Base-by-base conservation (phyloP, 345 rosid species). In the Geranium rotundifolium region DNA sequence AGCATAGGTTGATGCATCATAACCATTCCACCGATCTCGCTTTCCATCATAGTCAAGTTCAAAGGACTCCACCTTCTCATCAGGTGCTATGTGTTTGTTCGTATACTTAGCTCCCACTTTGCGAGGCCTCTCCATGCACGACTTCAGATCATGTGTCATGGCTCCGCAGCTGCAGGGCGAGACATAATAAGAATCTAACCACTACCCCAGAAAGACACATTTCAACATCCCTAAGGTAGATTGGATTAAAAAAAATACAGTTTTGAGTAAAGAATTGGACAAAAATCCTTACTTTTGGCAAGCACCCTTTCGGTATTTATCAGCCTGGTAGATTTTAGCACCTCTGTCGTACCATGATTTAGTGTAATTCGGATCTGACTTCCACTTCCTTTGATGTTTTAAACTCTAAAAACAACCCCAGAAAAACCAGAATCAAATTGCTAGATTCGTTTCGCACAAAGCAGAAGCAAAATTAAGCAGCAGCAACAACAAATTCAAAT, bases 121-220 rank as follows among this genome's bases (percentile, higher is more conserved):
- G 58, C 90, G 77, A 19, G 95, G 97, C 63, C 97, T 87, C 19
- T 90, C 96, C 85, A 83, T 81, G 78, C 97, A 93, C 14, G 85
- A 57, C 68, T 84, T 93, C 0, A 69, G 65, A 76, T 69, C 60
- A 67, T 92, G 99, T 1, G 99, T 87, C 86, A 93, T 81, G 16
- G 97, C 97, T 58, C 98, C 95, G 72, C 95, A 92, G 67, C 54
- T n/a, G n/a, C n/a, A n/a, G n/a, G n/a, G n/a, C n/a, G n/a, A n/a
- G n/a, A n/a, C n/a, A n/a, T n/a, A n/a, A n/a, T n/a, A n/a, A n/a
- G n/a, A n/a, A n/a, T n/a, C n/a, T n/a, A n/a, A n/a, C n/a, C n/a
- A n/a, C n/a, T n/a, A n/a, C n/a, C n/a, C n/a, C n/a, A n/a, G n/a
- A n/a, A n/a, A n/a, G n/a, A n/a, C n/a, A n/a, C n/a, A n/a, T n/a